These are phyloP conservation scores for Pythium dissotocum DNA, from an alignment of 352 stramenopile genomes.

Conservation along the genomic window DNA sequence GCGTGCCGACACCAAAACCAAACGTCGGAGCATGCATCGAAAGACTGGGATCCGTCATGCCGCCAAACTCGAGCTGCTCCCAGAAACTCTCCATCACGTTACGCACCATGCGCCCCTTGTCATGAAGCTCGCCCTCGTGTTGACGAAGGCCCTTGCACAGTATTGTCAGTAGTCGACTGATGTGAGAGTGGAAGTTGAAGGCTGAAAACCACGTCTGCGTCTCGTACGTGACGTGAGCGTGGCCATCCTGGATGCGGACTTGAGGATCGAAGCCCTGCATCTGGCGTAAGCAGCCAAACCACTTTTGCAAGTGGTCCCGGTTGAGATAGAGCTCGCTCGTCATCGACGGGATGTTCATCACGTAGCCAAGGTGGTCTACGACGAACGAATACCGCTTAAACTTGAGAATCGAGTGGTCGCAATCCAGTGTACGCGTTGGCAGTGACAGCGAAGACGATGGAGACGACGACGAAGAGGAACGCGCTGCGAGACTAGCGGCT, in stretches of 20 bases:
- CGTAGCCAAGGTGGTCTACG: slow-evolving; percentile 94
- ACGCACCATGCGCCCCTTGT: slow-evolving; percentile 59
- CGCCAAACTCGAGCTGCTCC: slow-evolving; percentile 59
- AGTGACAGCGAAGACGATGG: slow-evolving; percentile 25
- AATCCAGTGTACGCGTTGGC: slow-evolving; percentile 77
- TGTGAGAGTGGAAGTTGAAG: slow-evolving; percentile 88
- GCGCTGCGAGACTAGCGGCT: slow-evolving; percentile 26
- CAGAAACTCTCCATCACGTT: slow-evolving; percentile 78
- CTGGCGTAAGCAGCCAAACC: slow-evolving; percentile 64
- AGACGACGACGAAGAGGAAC: slow-evolving; percentile 22
- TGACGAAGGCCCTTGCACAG: slow-evolving; percentile 67
- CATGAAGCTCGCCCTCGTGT: slow-evolving; percentile 39
- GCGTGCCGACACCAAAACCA: slow-evolving; percentile 53
- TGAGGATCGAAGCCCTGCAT: slow-evolving; percentile 84
- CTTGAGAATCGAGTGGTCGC: slow-evolving; percentile 87
- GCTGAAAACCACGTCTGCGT: slow-evolving; percentile 92
- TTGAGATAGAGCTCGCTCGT: slow-evolving; percentile 56
- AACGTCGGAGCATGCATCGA: slow-evolving; percentile 64
- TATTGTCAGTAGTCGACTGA: slow-evolving; percentile 63
- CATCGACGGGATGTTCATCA: slow-evolving; percentile 91
- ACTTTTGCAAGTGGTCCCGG: slow-evolving; percentile 64
- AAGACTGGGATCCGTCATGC: slow-evolving; percentile 43
- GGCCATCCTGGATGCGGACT: slow-evolving; percentile 68
- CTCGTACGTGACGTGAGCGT: slow-evolving; percentile 95
- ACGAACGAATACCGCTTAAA: slow-evolving; percentile 93